phyloP scores from a whole-genome alignment of 139 green algal species.

The Tetradesmus obliquus region DNA sequence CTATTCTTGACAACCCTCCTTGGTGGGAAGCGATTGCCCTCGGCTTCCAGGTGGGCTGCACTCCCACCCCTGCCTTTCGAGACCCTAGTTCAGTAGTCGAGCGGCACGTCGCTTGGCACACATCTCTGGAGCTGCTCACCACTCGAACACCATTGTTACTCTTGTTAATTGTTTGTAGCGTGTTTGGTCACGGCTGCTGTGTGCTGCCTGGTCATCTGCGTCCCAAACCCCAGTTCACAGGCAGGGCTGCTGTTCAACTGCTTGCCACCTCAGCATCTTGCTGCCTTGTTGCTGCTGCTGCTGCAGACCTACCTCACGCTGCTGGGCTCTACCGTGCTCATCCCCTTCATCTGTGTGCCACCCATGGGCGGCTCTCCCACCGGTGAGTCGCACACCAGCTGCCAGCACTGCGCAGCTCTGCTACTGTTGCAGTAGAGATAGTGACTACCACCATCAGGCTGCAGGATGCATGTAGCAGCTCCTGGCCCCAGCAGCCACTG shows the following conservation, averaged over 20 bases:
- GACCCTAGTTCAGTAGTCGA: not conserved
- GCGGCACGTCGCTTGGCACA: not conserved
- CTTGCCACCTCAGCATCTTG: no score
- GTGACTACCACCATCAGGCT: no score
- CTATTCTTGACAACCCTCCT: conserved; percentile 57
- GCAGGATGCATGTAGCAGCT: no score
- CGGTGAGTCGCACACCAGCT: conserved; percentile 20
- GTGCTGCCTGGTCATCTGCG: not conserved
- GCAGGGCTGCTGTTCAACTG: not conserved
- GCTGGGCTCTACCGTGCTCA: conserved; percentile 73
- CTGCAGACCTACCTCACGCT: conserved; percentile 76
- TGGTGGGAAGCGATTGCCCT: conserved; percentile 59
- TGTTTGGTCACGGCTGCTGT: not conserved
- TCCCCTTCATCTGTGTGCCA: conserved; percentile 69
- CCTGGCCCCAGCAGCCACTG: no score
- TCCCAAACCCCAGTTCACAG: not conserved
- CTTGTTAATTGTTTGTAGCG: no score
- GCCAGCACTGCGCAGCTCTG: not conserved
- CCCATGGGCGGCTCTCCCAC: conserved; percentile 62
- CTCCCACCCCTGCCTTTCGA: not conserved
- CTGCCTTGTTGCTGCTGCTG: not conserved
- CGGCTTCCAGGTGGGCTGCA: conserved; percentile 54
- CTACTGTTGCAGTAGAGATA: not conserved
- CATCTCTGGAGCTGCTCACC: not conserved
- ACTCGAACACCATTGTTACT: no score